Percentiles rank a stretch among this genome's conserved stretches.
Conservation (phyloP, 768 basidiomycete genomes). For the Serendipita vermifera region DNA sequence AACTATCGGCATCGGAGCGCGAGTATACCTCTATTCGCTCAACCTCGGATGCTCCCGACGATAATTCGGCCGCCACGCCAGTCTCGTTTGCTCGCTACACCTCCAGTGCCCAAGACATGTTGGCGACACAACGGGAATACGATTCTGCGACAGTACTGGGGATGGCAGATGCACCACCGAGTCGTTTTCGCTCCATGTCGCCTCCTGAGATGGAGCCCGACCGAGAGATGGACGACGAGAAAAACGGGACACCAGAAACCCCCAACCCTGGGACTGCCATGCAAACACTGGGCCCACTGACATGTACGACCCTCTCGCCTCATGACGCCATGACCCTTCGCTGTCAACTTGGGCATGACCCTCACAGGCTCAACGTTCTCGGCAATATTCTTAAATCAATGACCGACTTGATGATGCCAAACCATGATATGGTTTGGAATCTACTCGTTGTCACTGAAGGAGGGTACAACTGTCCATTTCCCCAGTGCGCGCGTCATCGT, state of each 20-base stretch:
- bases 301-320: background rate
- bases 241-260: background rate
- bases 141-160: background rate
- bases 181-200: background rate
- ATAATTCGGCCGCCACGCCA: background rate
- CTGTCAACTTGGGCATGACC: background rate
- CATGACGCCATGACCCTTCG: slow-evolving; percentile 2
- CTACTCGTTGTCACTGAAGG: slow-evolving; percentile 1
- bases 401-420: slow-evolving; percentile 1
- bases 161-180: background rate
- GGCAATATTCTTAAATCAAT: background rate
- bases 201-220: slow-evolving; percentile 3
- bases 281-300: background rate
- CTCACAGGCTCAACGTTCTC: background rate
- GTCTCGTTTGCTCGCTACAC: background rate
- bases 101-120: background rate
- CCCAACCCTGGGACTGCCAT: no score
- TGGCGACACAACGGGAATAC: background rate
- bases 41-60: background rate
- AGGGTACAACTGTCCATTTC: slow-evolving; percentile 8
- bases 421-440: slow-evolving; percentile 9
- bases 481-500: background rate
- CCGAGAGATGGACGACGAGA: background rate
- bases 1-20: background rate
- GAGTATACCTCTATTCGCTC: background rate